Conservation (phyloP, 2,329 filamentous ascomycete genomes). For the Colletotrichum musae region DNA sequence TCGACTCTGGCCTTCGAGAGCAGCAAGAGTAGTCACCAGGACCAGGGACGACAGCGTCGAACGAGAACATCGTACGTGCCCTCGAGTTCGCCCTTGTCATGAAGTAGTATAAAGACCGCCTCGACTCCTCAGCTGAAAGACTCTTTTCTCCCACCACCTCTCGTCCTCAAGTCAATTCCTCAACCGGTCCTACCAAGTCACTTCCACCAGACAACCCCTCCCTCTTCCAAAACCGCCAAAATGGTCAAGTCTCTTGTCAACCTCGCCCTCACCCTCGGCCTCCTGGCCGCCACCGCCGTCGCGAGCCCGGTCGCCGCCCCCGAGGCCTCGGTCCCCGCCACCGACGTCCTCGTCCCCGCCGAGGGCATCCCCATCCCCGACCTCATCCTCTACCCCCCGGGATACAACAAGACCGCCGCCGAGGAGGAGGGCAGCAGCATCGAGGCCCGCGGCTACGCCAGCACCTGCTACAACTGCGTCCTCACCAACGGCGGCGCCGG, state of each 20-base stretch:
- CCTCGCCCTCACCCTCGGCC: background rate
- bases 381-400: background rate
- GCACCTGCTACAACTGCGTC: background rate
- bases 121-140: background rate
- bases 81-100: background rate
- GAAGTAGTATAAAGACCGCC: background rate
- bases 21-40: background rate
- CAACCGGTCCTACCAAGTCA: background rate
- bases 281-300: background rate
- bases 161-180: background rate
- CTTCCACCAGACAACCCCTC: background rate
- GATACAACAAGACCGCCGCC: background rate
- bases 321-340: background rate
- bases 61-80: background rate
- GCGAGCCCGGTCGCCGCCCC: background rate
- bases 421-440: background rate
- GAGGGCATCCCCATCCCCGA: background rate
- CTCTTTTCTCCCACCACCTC: background rate
- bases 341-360: background rate
- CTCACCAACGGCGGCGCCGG: background rate
- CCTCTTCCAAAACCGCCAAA: background rate
- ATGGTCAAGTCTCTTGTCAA: background rate
- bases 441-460: background rate
- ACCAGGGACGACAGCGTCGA: background rate
- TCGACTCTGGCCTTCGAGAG: no score